Evolutionary conservation across 1,284 basidiomycete genomes (phyloP), one percentile per base, ranked within the genome.

Genomic region (Trichosporon ovoides): DNA sequence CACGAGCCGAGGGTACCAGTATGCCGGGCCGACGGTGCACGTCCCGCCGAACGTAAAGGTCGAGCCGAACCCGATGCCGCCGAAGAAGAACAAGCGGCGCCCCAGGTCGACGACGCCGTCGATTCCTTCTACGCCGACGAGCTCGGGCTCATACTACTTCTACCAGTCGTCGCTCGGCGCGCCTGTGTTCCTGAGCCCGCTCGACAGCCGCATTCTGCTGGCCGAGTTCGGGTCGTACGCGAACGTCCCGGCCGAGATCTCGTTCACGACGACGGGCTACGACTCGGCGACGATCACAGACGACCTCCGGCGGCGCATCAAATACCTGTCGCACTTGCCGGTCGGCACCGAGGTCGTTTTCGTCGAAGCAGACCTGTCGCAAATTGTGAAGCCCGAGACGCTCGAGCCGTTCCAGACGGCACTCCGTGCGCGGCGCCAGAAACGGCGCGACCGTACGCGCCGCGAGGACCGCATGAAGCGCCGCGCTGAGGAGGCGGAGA

Each of bases 81-180:
- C 40, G 14, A 22, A 11, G 14, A 38, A 60, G 52, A 46, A 66
- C 36, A 62, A 68, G 11, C 65, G 65, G n/a, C 61, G 64, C 35
- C 66, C 67, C 43, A 64, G 61, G 20, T 64, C 68, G 46, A 66
- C 75, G 9, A 53, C 72, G 12, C 60, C 72, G 16, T 66, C 67
- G 37, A 49, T 69, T 16, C 62, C 61, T 56, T 35, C 60, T 57
- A 48, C 64, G 9, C 68, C 70, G 4, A 34, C 31, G n/a, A 14
- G 35, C 2, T 37, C 46, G 7, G 22, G 35, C 9, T 68, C 71
- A 2, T 98, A 96, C 77, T 91, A 89, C 70, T 99, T 91, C 77
- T 99, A 97, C 76, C 96, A 98, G 77, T 89, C 92, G 12, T 86
- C 91, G 0, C 90, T 90, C 2, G 96, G 95, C 16, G 83, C 91